Conservation (phyloP, 805 yeast genomes). For the Barnettozyma wickerhamii region DNA sequence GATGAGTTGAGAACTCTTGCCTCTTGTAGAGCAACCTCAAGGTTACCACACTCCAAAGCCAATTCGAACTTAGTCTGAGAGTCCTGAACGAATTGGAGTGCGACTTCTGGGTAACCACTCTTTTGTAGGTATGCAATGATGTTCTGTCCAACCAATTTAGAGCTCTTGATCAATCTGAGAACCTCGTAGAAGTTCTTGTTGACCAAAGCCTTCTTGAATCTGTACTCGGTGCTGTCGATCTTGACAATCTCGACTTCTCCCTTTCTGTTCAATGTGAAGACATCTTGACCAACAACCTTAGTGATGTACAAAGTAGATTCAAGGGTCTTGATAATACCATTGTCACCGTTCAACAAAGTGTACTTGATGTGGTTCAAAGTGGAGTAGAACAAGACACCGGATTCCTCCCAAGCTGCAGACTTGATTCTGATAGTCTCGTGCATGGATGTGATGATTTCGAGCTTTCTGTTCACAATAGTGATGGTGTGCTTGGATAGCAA, state of each 20-base stretch:
- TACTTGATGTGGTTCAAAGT: slow-evolving; percentile 96
- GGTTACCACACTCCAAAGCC: slow-evolving; percentile 90
- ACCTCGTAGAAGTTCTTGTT: slow-evolving; percentile 91
- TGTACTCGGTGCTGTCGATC: slow-evolving; percentile 95
- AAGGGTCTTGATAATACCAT: slow-evolving; percentile 89
- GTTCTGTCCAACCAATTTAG: slow-evolving; percentile 95
- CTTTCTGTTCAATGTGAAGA: slow-evolving; percentile 77
- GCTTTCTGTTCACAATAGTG: slow-evolving; percentile 75
- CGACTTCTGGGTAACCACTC: slow-evolving; percentile 96
- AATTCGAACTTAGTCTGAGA: slow-evolving; percentile 94
- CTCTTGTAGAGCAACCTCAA: slow-evolving; percentile 81
- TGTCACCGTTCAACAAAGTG: slow-evolving; percentile 88
- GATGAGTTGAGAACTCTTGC: slow-evolving; percentile 71
- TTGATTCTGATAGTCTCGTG: slow-evolving; percentile 97
- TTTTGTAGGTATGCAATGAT: slow-evolving; percentile 92
- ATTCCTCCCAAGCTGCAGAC: slow-evolving; percentile 96
- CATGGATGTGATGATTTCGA: slow-evolving; percentile 75
- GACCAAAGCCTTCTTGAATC: slow-evolving; percentile 90
- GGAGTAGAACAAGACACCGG: slow-evolving; percentile 86
- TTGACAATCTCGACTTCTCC: slow-evolving; percentile 76
- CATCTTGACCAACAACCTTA: slow-evolving; percentile 62
- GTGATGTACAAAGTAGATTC: slow-evolving; percentile 83
- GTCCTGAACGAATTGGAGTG: slow-evolving; percentile 94
- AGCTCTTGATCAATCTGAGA: slow-evolving; percentile 76
- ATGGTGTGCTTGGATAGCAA: slow-evolving; percentile 88